A percentile compares a stretch with the other conserved stretches of the same genome.
phyloP scores from a whole-genome alignment of 108 stramenopile species.

The Ochromonas danica region DNA sequence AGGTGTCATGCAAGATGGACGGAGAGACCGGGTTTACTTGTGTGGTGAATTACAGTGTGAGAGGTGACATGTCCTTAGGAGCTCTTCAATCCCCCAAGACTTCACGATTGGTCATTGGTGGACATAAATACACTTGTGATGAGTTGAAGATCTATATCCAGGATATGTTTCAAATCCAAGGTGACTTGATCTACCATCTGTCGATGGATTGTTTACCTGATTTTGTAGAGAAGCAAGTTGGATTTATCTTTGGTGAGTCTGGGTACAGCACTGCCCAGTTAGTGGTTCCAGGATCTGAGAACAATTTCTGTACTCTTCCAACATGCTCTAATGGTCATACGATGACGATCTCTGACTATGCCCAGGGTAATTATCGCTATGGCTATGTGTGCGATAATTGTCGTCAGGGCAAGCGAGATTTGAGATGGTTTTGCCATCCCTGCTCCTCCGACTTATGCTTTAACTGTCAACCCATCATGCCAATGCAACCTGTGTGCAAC shows the following conservation, averaged over 20 bases:
- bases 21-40: not conserved
- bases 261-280: not conserved
- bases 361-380: not conserved
- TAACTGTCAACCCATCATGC: not conserved
- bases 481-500: slow-evolving; percentile 9
- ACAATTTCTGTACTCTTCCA: slow-evolving; percentile 22
- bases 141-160: not conserved
- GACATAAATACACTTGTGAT: not conserved
- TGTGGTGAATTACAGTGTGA: slow-evolving; percentile 2
- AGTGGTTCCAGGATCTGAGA: not conserved
- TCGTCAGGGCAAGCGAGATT: not conserved
- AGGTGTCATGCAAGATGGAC: not conserved
- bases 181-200: not conserved
- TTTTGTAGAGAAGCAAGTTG: slow-evolving; percentile 12
- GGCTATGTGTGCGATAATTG: slow-evolving; percentile 25
- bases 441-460: slow-evolving; percentile 9
- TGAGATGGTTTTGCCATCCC: slow-evolving; percentile 2
- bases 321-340: not conserved
- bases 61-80: slow-evolving; percentile 6
- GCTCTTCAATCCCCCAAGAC: not conserved
- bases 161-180: slow-evolving; percentile 26
- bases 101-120: slow-evolving; percentile 24
- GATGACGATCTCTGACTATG: slow-evolving; percentile 3
- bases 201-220: not conserved
- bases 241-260: slow-evolving; percentile 25